Conservation (phyloP, 768 basidiomycete genomes). For the Phylloporus rhodoxanthus region DNA sequence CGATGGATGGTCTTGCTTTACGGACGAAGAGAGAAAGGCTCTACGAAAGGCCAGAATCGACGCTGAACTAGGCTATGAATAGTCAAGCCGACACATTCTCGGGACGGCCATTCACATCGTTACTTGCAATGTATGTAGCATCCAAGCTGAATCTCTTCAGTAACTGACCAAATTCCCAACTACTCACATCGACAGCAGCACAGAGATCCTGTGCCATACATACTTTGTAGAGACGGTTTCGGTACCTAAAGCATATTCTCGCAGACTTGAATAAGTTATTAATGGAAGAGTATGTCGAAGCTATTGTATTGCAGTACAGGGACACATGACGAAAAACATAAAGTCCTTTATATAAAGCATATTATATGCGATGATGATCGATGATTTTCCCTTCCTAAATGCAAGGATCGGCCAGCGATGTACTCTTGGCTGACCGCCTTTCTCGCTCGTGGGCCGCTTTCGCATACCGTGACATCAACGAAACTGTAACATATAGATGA, state of each 20-base stretch:
- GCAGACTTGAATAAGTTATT: no score
- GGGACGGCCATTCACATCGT: background rate
- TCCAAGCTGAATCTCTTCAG: no score
- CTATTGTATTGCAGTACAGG: background rate
- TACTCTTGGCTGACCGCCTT: background rate
- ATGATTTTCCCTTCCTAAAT: background rate
- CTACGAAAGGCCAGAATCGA: conserved; percentile 58
- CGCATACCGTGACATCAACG: no score
- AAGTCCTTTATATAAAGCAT: background rate
- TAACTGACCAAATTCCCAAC: no score
- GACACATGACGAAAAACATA: background rate
- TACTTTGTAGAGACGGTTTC: background rate
- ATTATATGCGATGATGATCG: background rate
- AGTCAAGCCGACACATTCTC: background rate
- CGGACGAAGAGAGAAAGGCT: conserved; percentile 41
- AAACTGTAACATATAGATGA: background rate
- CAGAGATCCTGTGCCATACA: background rate
- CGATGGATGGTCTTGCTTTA: conserved; percentile 52
- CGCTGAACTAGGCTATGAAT: conserved; percentile 57
- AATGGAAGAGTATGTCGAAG: no score
- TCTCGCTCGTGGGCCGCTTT: no score
- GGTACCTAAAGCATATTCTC: no score
- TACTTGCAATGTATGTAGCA: conserved; percentile 3
- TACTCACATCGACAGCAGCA: no score
- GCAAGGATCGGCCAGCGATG: background rate